Evolutionary conservation across 805 yeast species (phyloP), one percentile per base, ranked within the genome.

Genomic region (Metschnikowia peoriensis): DNA sequence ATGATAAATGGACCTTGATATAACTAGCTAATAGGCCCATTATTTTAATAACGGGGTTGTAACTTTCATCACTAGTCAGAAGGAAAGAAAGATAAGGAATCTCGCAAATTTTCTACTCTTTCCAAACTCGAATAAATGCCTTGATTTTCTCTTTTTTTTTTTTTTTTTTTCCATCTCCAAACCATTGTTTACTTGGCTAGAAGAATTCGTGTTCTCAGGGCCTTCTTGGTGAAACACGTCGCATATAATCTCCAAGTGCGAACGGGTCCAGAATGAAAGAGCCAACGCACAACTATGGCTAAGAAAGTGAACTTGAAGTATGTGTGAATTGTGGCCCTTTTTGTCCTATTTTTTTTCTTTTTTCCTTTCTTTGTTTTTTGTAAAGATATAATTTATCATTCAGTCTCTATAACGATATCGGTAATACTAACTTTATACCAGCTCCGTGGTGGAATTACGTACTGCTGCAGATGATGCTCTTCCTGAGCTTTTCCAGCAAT

Each of bases 381-480:
- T 22, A n/a, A n/a, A n/a, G 22, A 22, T 22, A 22, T 22, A 22
- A 22, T 22, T 22, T 22, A 22, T 22, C 22, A 22, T 4, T 22
- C 22, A 32, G 35, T 2, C 35, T 12, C 35, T 32, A 32, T 32
- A 32, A n/a, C 15, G 8, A 38, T n/a, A 38, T 38, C 15, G 10
- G 17, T 8, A 38, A 15, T 12, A 47, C 51, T 49, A 44, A 49
- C 51, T 0, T 14, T n/a, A 14, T 7, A 7, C 12, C 47, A 72
- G 81, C 61, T 80, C 85, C 0, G 73, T 74, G 5, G 60, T 65
- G 12, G 82, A 80, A 4, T 68, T 82, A 58, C 76, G 80, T 55
- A 71, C 70, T 16, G 77, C 79, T 38, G 67, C 76, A 14, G 86
- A 82, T 61, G 85, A 81, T 12, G 71, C 72, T 37, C 66, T 82